These are phyloP conservation scores for Aspergillus asperescens DNA, from an alignment of 495 filamentous ascomycete species.

Conservation along the genomic window DNA sequence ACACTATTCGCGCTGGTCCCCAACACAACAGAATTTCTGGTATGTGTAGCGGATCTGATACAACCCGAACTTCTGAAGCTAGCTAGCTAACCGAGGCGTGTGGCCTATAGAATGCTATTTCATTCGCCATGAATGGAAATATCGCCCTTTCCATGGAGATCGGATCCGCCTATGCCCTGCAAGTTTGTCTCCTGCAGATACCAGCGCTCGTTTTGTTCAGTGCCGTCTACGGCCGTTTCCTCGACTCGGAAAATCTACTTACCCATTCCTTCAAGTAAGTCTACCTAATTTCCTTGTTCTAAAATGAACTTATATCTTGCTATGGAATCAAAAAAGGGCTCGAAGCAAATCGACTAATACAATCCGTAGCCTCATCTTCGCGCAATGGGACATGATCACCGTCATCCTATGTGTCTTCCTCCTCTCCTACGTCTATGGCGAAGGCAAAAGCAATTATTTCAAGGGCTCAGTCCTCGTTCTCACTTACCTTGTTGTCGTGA, in stretches of 20 bases:
- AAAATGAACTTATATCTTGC: no score
- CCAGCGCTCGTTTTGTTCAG: slow-evolving; percentile 90
- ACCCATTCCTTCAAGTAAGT: slow-evolving; percentile 75
- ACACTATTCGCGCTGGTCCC: slow-evolving; percentile 96
- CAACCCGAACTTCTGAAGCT: not conserved
- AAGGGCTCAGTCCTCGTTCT: slow-evolving; percentile 89
- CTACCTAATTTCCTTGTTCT: no score
- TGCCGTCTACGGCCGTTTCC: slow-evolving; percentile 51
- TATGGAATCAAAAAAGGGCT: not conserved
- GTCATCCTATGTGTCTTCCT: slow-evolving; percentile 97
- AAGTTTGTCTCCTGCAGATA: slow-evolving; percentile 96
- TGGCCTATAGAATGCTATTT: slow-evolving; percentile 79
- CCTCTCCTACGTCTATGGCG: slow-evolving; percentile 94
- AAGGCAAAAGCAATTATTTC: slow-evolving; percentile 75
- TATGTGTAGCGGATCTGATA: slow-evolving; percentile 39
- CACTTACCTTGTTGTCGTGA: slow-evolving; percentile 85
- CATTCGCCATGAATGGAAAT: slow-evolving; percentile 99
- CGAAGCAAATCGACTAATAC: not conserved
- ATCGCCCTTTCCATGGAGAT: slow-evolving; percentile 99
- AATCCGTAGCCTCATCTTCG: slow-evolving; percentile 77
- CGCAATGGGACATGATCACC: slow-evolving; percentile 98
- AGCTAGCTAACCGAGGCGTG: slow-evolving; percentile 28
- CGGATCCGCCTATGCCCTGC: slow-evolving; percentile 92
- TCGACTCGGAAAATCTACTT: slow-evolving; percentile 54
- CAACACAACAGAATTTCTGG: slow-evolving; percentile 96